phyloP scores from a whole-genome alignment of 176 grass and related monocot genomes.

The Guadua angustifolia region DNA sequence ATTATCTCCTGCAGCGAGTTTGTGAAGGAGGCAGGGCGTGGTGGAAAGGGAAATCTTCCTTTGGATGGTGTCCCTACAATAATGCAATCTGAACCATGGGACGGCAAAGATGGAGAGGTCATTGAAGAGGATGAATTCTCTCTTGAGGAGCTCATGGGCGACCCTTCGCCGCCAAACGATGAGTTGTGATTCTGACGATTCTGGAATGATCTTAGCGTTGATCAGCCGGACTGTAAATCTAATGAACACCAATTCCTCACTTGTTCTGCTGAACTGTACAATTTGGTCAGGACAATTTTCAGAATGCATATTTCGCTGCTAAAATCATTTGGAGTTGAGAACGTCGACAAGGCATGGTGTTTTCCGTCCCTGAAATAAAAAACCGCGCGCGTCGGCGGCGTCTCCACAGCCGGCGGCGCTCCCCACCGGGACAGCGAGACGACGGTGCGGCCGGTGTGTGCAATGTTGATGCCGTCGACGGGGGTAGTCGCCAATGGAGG shows the following conservation, averaged over 20 bases:
- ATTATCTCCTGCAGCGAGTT: conserved; percentile 67
- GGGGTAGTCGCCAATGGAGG: too few relatives aligned
- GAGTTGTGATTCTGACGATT: conserved; percentile 68
- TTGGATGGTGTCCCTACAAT: conserved; percentile 56
- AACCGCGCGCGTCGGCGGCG: too few relatives aligned
- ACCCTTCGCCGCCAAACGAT: conserved; percentile 60
- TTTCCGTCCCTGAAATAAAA: conserved; percentile 44
- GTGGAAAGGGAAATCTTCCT: conserved; percentile 92
- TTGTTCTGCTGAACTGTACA: conserved; percentile 23
- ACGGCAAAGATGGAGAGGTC: conserved; percentile 87
- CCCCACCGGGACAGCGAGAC: too few relatives aligned
- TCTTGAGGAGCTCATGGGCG: conserved; percentile 88
- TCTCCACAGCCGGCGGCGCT: too few relatives aligned
- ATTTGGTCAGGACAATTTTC: conserved; percentile 34
- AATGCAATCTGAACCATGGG: conserved; percentile 82
- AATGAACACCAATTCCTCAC: conserved; percentile 47
- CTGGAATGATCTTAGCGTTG: not conserved
- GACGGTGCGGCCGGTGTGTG: too few relatives aligned
- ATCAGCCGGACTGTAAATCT: conserved; percentile 48
- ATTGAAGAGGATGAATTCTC: conserved; percentile 98
- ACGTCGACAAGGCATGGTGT: not conserved
- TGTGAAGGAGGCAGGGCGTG: conserved; percentile 85
- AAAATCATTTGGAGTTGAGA: conserved; percentile 17
- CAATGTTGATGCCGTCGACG: too few relatives aligned
- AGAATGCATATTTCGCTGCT: not conserved